phyloP scores from a whole-genome alignment of 202 grass and related monocot species.

The Carex arenaria region DNA sequence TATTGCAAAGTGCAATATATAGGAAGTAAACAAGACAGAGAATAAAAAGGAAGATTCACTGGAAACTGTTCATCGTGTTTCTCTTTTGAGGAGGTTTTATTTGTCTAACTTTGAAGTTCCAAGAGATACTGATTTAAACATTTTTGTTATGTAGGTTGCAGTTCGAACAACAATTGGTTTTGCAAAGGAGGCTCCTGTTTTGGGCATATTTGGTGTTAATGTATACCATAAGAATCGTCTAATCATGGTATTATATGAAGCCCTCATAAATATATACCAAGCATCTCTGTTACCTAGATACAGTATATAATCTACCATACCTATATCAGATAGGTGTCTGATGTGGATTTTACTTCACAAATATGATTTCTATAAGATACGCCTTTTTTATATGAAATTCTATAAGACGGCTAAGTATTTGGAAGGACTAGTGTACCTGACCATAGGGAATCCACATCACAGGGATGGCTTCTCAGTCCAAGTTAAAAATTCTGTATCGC shows the following conservation, averaged over 20 bases:
- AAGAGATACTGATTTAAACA: background rate
- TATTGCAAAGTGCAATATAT: background rate
- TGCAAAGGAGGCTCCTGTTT: conserved; percentile 93
- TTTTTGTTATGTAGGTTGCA: conserved; percentile 37
- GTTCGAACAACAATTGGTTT: conserved; percentile 80
- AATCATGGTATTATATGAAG: conserved; percentile 59
- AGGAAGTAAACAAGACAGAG: background rate
- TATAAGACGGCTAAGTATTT: background rate
- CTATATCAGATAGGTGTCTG: background rate
- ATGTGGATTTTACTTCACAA: background rate
- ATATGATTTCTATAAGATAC: background rate
- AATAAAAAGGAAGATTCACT: background rate
- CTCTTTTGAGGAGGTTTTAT: background rate
- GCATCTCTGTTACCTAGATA: background rate
- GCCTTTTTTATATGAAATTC: background rate
- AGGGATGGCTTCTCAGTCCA: background rate
- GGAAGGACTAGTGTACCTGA: background rate
- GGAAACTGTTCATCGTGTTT: background rate
- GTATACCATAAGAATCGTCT: conserved; percentile 97
- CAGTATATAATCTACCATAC: background rate
- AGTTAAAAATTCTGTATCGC: background rate
- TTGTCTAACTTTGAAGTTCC: background rate
- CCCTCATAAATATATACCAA: background rate
- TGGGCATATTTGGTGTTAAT: conserved; percentile 97
- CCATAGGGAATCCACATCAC: background rate